phyloP scores from a whole-genome alignment of 1,139 yeast species.

The Kodamaea derodonti region DNA sequence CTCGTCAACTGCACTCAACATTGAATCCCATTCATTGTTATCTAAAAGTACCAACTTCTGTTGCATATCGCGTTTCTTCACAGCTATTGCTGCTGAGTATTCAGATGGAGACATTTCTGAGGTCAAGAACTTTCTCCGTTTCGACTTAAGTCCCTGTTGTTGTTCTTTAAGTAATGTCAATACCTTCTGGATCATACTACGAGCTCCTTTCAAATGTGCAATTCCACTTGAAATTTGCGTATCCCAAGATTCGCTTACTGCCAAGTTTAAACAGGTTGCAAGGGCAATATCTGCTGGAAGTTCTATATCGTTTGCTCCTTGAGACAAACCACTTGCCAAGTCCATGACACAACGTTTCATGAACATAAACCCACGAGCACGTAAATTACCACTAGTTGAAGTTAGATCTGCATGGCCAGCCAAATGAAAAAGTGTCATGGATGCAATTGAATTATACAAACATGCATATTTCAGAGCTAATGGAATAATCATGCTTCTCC shows the following conservation, averaged over 20 bases:
- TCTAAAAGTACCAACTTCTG: conserved; percentile 30
- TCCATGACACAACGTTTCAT: conserved; percentile 60
- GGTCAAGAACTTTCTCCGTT: conserved; percentile 12
- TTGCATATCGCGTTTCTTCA: conserved; percentile 16
- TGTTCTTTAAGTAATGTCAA: conserved; percentile 29
- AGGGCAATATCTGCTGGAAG: conserved; percentile 65
- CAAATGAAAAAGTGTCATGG: conserved; percentile 63
- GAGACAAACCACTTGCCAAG: conserved; percentile 53
- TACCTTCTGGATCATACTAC: conserved; percentile 54
- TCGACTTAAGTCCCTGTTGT: conserved; percentile 15
- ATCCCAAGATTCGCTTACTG: conserved; percentile 69
- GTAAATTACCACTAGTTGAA: conserved; percentile 35
- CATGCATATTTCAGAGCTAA: conserved; percentile 51
- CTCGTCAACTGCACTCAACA: conserved; percentile 17
- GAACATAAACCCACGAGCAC: conserved; percentile 50
- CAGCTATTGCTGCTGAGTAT: conserved; percentile 11
- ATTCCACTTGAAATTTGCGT: conserved; percentile 62
- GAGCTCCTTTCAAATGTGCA: conserved; percentile 65
- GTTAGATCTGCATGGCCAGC: conserved; percentile 38
- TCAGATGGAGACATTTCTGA: conserved; percentile 13
- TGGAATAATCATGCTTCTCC: conserved; percentile 60
- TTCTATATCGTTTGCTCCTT: conserved; percentile 18
- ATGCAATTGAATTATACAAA: conserved; percentile 57
- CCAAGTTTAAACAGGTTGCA: conserved; percentile 59
- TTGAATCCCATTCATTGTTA: conserved; percentile 33